Evolutionary conservation across 495 filamentous ascomycete genomes (phyloP), one percentile per base, ranked within the genome.

Genomic region (Parathielavia hyrcaniae): DNA sequence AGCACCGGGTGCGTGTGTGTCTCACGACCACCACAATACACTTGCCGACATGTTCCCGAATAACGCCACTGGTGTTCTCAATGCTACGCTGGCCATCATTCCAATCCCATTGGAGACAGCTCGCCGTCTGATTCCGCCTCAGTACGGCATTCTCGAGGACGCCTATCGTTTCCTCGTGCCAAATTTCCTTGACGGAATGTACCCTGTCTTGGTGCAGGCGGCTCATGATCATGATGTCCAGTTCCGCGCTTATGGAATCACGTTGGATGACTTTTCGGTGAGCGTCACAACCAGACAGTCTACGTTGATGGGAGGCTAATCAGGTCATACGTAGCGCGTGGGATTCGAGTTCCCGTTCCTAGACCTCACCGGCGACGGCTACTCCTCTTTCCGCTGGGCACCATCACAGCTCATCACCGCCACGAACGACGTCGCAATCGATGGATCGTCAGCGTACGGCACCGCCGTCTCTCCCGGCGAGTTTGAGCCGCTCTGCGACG

Each of bases 271-370:
- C 69, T 77, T 77, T 19, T 71, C 72, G 13, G 73, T 77, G 65
- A 44, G 73, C 56, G 26, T 17, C 16, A 30, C 20, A 4, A 1
- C 22, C 34, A 43, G 39, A 22, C 12, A 14, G 2, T 17, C n/a
- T 22, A 22, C 45, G 22, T 1, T 20, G 23, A 9, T 20, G 11
- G 45, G 45, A 22, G 53, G 46, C 53, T 65, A 57, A 66, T 55
- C 4, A 13, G 2, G 6, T 3, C 13, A n/a, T n/a, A n/a, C 20
- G 2, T 46, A 76, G 74, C 68, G 73, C 9, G 68, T 70, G n/a
- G 72, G 71, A 3, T 68, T 75, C 36, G 74, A 77, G 68, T 77
- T 77, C 59, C 74, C 74, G 12, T 77, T 75, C 59, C n/a, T 77
- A 12, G 71, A 73, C 51, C 60, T 72, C 41, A 50, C 70, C 5